These are phyloP conservation scores for Cordyceps fumosorosea DNA, from an alignment of 2,329 filamentous ascomycete genomes.

Conservation along the genomic window DNA sequence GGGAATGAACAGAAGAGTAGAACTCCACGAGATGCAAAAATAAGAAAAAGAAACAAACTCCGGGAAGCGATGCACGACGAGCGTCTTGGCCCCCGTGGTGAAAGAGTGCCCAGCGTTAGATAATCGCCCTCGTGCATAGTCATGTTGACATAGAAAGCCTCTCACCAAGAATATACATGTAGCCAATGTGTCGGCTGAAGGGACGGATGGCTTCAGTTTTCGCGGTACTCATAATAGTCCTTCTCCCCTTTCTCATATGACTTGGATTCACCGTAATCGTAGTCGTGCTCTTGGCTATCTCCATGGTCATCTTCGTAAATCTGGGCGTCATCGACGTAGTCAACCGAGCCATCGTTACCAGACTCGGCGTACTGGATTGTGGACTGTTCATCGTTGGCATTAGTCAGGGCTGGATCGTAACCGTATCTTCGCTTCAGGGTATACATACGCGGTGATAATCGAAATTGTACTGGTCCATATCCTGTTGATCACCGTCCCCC, in stretches of 20 bases:
- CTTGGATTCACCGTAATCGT: slow-evolving; percentile 33
- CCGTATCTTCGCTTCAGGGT: neutral
- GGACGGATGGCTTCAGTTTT: neutral
- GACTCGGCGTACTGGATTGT: slow-evolving; percentile 41
- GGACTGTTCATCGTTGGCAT: slow-evolving; percentile 26
- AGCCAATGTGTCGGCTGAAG: neutral
- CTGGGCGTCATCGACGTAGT: slow-evolving; percentile 46
- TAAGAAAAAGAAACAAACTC: neutral
- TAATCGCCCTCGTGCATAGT: neutral
- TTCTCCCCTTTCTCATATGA: slow-evolving; percentile 33
- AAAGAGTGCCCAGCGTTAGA: neutral
- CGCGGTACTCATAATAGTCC: slow-evolving; percentile 35
- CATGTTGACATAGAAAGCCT: neutral
- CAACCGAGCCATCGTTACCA: slow-evolving; percentile 35
- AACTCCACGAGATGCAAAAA: slow-evolving; percentile 6
- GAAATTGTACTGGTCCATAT: slow-evolving; percentile 46
- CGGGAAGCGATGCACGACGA: neutral
- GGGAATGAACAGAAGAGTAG: neutral
- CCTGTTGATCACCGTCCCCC: slow-evolving; percentile 41
- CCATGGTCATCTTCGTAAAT: slow-evolving; percentile 48
- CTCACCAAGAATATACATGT: neutral
- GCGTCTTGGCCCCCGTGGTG: neutral
- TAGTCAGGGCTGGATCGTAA: neutral
- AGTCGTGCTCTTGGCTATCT: slow-evolving; percentile 30
- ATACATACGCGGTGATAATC: slow-evolving; percentile 46